phyloP scores from a whole-genome alignment of 108 stramenopile species.

The Seminavis robusta region DNA sequence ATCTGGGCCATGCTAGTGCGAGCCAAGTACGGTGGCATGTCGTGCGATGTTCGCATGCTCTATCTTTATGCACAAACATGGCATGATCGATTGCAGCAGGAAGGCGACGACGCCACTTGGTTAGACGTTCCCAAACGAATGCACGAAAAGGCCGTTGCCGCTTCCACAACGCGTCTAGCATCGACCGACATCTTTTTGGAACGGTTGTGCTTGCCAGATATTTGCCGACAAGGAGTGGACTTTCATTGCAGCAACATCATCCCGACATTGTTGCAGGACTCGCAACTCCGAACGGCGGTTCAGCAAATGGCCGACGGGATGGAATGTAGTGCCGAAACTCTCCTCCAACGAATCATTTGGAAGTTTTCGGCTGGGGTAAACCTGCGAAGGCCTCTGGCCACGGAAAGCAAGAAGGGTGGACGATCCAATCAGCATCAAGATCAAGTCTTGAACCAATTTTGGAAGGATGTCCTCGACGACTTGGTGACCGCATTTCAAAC shows the following conservation, averaged over 20 bases:
- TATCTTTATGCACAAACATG: conserved; percentile 44
- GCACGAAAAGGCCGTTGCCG: conserved; percentile 32
- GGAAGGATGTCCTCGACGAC: too few relatives aligned
- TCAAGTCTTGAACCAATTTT: too few relatives aligned
- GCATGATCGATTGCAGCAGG: conserved; percentile 42
- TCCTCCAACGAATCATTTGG: too few relatives aligned
- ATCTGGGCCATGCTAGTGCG: conserved; percentile 69
- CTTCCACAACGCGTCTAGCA: too few relatives aligned
- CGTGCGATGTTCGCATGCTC: conserved; percentile 70
- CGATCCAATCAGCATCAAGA: too few relatives aligned
- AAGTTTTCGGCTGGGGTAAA: conserved; percentile 75
- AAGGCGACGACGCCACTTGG: conserved; percentile 16
- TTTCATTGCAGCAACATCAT: conserved; percentile 83
- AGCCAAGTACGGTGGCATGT: conserved; percentile 78
- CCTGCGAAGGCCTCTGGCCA: conserved; percentile 30
- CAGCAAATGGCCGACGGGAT: too few relatives aligned
- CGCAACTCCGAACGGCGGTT: too few relatives aligned
- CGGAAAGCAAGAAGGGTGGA: too few relatives aligned
- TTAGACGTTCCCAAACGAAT: conserved; percentile 31
- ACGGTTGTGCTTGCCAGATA: conserved; percentile 38
- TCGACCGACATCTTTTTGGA: too few relatives aligned
- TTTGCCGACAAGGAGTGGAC: conserved; percentile 66
- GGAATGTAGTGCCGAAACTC: too few relatives aligned
- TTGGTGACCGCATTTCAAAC: too few relatives aligned
- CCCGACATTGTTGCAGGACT: conserved; percentile 32